Evolutionary conservation across 1,284 basidiomycete species (phyloP), one percentile per base, ranked within the genome.

Genomic region (Mycena sp.): DNA sequence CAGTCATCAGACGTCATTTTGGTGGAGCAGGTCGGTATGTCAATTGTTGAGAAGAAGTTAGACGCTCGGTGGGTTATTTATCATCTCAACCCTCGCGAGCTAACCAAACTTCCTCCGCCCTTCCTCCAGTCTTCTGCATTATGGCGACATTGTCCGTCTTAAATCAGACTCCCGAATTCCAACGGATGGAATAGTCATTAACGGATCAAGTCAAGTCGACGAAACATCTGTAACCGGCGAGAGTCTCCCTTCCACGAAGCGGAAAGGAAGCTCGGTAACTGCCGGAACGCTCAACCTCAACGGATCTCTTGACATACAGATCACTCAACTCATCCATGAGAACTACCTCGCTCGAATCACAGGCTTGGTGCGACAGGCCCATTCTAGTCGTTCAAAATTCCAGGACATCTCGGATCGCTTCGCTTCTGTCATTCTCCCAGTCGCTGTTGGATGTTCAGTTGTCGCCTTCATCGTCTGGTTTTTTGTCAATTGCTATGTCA

Each of bases 141-240:
- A 75, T 55, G 74, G 71, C 41, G 82, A 83, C 62, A 68, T 74
- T 14, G 71, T 83, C 63, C 76, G 77, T 35, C 74, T 83, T 28
- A 43, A 61, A 0, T 72, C 80, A 3, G 77, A 78, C 58, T 70
- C 76, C 5, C 63, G 75, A 6, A 71, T 83, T 51, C 78, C 81
- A 32, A 82, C 81, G 1, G 82, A 84, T 65, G 83, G 82, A 17
- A 56, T 74, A 25, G 73, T 84, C 19, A 54, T 77, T 44, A 63
- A 67, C 21, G 82, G 82, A 12, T 63, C 70, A 6, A 79, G 77
- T 50, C 74, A 77, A 40, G 75, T 81, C 6, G 80, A 84, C 69
- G 82, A 84, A 69, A 79, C 80, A 4, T 79, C 78, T 64, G 73
- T 83, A 65, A 83, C 80, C 0, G 83, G 82, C 38, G 83, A 84